Conservation (phyloP, 768 basidiomycete species). For the Termitomyces sp. region DNA sequence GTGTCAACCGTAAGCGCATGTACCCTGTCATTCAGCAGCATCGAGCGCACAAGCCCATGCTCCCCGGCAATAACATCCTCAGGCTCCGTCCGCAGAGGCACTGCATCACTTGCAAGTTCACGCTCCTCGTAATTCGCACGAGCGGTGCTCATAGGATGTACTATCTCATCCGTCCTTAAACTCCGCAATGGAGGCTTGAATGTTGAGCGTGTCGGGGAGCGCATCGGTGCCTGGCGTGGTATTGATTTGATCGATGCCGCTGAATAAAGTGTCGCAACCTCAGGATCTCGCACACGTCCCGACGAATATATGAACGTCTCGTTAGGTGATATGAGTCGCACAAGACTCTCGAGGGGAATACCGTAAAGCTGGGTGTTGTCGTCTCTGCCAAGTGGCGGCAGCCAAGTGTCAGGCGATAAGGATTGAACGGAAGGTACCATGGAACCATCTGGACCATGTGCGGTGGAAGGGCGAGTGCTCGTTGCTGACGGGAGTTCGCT, state of each 20-base stretch:
- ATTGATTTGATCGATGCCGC: slow-evolving; percentile 78
- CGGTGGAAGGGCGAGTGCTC: slow-evolving; percentile 26
- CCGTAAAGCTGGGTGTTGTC: slow-evolving; percentile 43
- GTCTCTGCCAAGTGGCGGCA: slow-evolving; percentile 23
- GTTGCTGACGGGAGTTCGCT: slow-evolving; percentile 18
- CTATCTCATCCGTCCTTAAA: slow-evolving; percentile 33
- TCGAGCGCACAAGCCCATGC: slow-evolving; percentile 76
- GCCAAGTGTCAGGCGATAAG: slow-evolving; percentile 28
- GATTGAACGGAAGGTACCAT: slow-evolving; percentile 33
- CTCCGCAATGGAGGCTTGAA: slow-evolving; percentile 29
- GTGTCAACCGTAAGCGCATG: slow-evolving; percentile 93
- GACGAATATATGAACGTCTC: slow-evolving; percentile 46
- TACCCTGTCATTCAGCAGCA: slow-evolving; percentile 83
- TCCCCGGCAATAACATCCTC: slow-evolving; percentile 74
- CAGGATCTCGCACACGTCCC: slow-evolving; percentile 57
- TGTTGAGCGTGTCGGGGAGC: slow-evolving; percentile 31
- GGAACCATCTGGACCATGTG: slow-evolving; percentile 25
- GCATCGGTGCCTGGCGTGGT: slow-evolving; percentile 33
- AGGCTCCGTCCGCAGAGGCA: slow-evolving; percentile 48
- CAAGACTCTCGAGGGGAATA: slow-evolving; percentile 68
- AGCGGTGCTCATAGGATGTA: slow-evolving; percentile 33
- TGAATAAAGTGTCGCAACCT: slow-evolving; percentile 85
- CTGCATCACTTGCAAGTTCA: slow-evolving; percentile 81
- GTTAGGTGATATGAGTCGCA: slow-evolving; percentile 66
- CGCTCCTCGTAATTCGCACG: slow-evolving; percentile 60